Conservation (phyloP, 345 rosid genomes). For the Cardamine chenopodiifolia region DNA sequence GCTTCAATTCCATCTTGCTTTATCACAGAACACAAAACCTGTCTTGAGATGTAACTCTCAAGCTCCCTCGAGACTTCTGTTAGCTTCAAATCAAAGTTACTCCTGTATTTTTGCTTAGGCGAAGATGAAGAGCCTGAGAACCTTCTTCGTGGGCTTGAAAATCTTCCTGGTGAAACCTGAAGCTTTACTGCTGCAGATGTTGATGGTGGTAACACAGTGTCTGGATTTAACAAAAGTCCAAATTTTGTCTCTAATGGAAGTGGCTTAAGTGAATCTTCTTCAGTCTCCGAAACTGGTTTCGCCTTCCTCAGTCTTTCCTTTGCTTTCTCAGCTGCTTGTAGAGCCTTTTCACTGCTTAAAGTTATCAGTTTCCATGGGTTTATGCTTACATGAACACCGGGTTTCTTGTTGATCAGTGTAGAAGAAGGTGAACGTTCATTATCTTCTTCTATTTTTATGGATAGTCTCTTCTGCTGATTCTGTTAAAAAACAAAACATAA, state of each 20-base stretch:
- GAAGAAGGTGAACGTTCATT: slow-evolving; percentile 50
- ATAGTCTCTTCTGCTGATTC: slow-evolving; percentile 61
- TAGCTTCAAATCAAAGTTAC: slow-evolving; percentile 82
- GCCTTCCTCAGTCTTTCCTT: slow-evolving; percentile 69
- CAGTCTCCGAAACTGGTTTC: slow-evolving; percentile 44
- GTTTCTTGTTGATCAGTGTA: slow-evolving; percentile 57
- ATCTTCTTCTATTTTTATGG: slow-evolving; percentile 71
- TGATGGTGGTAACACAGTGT: slow-evolving; percentile 47
- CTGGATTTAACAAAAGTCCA: slow-evolving; percentile 64
- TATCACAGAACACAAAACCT: slow-evolving; percentile 77
- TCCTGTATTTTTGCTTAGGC: slow-evolving; percentile 74
- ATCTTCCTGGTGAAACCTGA: slow-evolving; percentile 62
- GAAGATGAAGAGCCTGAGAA: slow-evolving; percentile 63
- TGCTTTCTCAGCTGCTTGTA: slow-evolving; percentile 91
- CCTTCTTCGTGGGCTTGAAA: slow-evolving; percentile 88
- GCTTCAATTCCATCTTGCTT: slow-evolving; percentile 74
- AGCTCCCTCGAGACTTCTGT: slow-evolving; percentile 89
- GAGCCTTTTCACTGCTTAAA: slow-evolving; percentile 82
- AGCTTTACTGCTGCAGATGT: slow-evolving; percentile 54
- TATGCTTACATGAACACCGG: slow-evolving; percentile 72
- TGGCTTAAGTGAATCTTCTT: slow-evolving; percentile 63
- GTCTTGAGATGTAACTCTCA: slow-evolving; percentile 84
- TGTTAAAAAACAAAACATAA: slow-evolving; percentile 31
- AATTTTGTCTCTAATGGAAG: slow-evolving; percentile 78
- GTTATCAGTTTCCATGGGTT: slow-evolving; percentile 86